These are phyloP conservation scores for Dactylellina cionopaga DNA, from an alignment of 2,329 filamentous ascomycete species.

Conservation along the genomic window DNA sequence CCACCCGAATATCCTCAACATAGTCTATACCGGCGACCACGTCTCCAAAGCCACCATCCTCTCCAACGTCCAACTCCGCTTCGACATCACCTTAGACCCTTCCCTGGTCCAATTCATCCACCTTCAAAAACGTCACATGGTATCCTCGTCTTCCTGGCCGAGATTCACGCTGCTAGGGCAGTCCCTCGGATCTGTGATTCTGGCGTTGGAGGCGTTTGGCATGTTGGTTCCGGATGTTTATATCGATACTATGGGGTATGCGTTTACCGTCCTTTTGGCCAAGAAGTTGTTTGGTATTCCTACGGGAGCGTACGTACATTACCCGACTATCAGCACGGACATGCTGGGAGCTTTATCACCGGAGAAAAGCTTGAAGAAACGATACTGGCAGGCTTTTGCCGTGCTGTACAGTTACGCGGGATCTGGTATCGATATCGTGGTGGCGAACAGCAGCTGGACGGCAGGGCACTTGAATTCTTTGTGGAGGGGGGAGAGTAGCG, in stretches of 20 bases:
- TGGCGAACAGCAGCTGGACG: slow-evolving; percentile 98
- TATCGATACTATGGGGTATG: slow-evolving; percentile 97
- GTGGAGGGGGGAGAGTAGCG: slow-evolving; percentile 69
- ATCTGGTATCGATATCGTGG: slow-evolving; percentile 86
- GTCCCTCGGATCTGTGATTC: slow-evolving; percentile 83
- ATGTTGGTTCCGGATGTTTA: slow-evolving; percentile 92
- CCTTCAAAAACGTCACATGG: slow-evolving; percentile 84
- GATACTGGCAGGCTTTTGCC: slow-evolving; percentile 90
- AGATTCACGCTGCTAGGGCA: slow-evolving; percentile 94
- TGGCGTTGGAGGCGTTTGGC: slow-evolving; percentile 93
- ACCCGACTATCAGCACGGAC: slow-evolving; percentile 96
- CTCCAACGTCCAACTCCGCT: slow-evolving; percentile 80
- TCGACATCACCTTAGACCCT: slow-evolving; percentile 88
- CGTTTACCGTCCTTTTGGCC: slow-evolving; percentile 83
- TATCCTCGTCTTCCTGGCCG: slow-evolving; percentile 87
- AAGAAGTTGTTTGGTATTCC: slow-evolving; percentile 86
- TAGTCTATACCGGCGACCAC: slow-evolving; percentile 95
- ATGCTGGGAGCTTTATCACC: slow-evolving; percentile 93
- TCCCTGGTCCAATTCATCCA: slow-evolving; percentile 89
- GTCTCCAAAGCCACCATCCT: slow-evolving; percentile 86
- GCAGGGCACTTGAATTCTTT: slow-evolving; percentile 81
- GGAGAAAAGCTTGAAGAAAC: slow-evolving; percentile 80
- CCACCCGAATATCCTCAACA: slow-evolving; percentile 87
- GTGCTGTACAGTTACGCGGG: slow-evolving; percentile 83
- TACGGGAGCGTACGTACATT: slow-evolving; percentile 94